phyloP scores from a whole-genome alignment of 75 land plant genomes.

The Isoetes taiwanensis region DNA sequence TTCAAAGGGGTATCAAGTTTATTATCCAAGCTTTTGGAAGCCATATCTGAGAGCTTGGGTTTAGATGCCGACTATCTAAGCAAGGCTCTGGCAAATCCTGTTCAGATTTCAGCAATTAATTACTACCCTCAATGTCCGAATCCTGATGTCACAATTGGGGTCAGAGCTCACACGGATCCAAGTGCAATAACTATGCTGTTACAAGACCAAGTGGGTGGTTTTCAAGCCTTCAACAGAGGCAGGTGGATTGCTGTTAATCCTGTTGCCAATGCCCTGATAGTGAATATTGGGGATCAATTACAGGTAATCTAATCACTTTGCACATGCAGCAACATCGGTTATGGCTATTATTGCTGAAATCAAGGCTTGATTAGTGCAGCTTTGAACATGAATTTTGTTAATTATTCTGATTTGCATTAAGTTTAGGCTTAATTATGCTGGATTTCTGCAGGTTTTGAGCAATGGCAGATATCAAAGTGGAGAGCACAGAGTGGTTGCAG shows the following conservation, averaged over 20 bases:
- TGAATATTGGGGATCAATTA: slow-evolving; percentile 1
- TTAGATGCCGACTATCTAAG: neutral
- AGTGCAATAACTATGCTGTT: neutral
- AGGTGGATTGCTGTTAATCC: neutral
- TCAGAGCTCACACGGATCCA: neutral
- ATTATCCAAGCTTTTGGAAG: neutral
- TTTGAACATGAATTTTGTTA: no score
- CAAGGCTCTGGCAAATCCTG: neutral
- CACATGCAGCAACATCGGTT: no score
- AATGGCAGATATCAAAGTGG: slow-evolving; percentile 51
- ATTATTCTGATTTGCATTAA: no score
- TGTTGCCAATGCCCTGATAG: neutral
- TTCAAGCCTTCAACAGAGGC: neutral
- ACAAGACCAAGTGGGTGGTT: neutral
- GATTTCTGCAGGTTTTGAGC: slow-evolving; percentile 29
- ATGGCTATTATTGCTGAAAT: no score
- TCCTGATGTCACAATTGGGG: neutral
- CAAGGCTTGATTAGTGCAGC: no score
- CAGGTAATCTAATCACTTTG: no score
- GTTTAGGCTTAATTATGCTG: no score
- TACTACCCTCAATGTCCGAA: slow-evolving; percentile 5
- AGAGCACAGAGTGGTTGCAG: slow-evolving; percentile 42
- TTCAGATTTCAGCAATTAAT: neutral
- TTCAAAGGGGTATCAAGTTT: neutral
- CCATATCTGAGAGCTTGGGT: neutral